Conservation (phyloP, 129 eudicot species). For the Arctium minus region DNA sequence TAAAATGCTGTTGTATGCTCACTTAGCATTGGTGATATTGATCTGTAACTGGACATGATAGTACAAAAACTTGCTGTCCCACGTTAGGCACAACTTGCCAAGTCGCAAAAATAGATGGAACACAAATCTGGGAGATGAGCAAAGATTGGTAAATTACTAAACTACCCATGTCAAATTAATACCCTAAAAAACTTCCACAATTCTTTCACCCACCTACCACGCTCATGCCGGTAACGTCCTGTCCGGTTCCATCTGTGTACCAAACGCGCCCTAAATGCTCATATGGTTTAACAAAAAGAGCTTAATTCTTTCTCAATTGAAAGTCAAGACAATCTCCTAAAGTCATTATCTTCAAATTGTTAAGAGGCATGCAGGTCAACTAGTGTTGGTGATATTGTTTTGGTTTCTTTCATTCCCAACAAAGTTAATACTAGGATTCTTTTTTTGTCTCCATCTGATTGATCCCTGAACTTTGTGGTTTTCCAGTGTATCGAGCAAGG, state of each 20-base stretch:
- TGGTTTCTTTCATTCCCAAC: background rate
- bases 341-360: background rate
- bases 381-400: background rate
- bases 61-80: background rate
- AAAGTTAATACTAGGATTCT: background rate
- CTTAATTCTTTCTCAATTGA: background rate
- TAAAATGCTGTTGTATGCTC: too few relatives aligned
- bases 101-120: too few relatives aligned
- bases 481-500: conserved; percentile 86
- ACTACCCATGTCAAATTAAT: too few relatives aligned
- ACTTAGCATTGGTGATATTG: too few relatives aligned
- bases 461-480: background rate
- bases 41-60: background rate
- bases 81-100: background rate
- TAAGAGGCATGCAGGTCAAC: background rate
- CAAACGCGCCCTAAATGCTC: background rate
- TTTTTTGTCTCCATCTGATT: background rate
- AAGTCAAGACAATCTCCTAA: background rate
- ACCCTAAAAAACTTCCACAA: background rate
- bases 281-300: background rate
- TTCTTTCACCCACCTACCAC: background rate
- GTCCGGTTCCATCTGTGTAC: too few relatives aligned
- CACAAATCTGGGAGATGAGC: too few relatives aligned
- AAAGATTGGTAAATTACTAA: too few relatives aligned
- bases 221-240: background rate